Base-by-base conservation (phyloP, 345 rosid genomes). In the Acer campestre region DNA sequence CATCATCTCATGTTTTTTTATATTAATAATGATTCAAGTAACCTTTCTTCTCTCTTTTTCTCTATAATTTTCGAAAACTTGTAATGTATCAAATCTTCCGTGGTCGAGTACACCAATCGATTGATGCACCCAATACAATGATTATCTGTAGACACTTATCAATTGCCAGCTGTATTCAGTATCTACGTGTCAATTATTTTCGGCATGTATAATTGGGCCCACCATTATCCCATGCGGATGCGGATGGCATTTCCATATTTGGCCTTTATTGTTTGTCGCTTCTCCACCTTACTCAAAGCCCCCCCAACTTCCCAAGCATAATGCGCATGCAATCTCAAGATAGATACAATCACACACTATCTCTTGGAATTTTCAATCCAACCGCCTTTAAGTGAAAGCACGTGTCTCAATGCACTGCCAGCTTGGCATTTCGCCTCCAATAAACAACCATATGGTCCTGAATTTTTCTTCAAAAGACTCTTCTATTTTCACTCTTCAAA, bases 221-320 rank as follows among this genome's bases (percentile, higher is more conserved):
- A 38, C 85, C 83, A 71, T 7, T 66, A 78, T 67, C 79, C 75
- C 80, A 75, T 25, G 80, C 75, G 67, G 75, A 65, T 59, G 63
- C 10, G 10, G 46, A 8, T 5, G 3, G 10, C 31, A 29, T 73
- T 40, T 51, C 40, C 9, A 12, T 51, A n/a, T 38, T 61, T 25
- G 10, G 5, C 1, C 10, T 13, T 6, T 42, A 42, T 7, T 42
- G 46, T 12, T 4, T 0, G 29, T 62, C 27, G 25, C 69, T 62
- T 20, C 12, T 51, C 70, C 68, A 72, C 23, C 58, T 79, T 49
- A 68, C 64, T 61, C 70, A 69, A 65, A 4, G 14, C 3, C 2
- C 68, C 62, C 35, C 0, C 1, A 29, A 29, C 4, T n/a, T n/a
- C n/a, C n/a, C n/a, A n/a, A 35, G 14, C 55, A 35, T 10, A 14